These are phyloP conservation scores for Aleurites moluccanus DNA, from an alignment of 441 rosid genomes.

Conservation along the genomic window DNA sequence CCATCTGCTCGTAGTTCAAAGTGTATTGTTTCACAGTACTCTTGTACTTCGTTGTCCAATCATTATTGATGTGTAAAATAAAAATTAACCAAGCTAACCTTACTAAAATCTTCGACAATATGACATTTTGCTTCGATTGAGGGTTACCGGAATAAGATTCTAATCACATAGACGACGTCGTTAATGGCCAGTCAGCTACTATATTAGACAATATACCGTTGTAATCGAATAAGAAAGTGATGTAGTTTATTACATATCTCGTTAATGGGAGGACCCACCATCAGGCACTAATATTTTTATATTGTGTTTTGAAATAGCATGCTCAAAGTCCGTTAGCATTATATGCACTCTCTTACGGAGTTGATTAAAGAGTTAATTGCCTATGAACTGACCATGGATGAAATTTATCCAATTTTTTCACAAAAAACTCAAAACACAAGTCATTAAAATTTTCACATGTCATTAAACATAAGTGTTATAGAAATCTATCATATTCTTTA, in stretches of 20 bases:
- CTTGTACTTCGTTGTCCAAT: constrained; percentile 64
- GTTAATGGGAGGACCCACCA: constrained; percentile 82
- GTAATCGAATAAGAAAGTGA: constrained; percentile 66
- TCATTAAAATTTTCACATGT: no score
- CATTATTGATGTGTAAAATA: constrained; percentile 61
- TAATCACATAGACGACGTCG: constrained; percentile 41
- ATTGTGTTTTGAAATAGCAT: constrained; percentile 58
- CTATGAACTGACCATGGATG: constrained; percentile 44
- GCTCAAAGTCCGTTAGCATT: constrained; percentile 60
- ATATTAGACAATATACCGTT: constrained; percentile 48
- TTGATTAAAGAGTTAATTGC: constrained; percentile 50
- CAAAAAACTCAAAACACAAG: no score
- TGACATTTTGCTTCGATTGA: constrained; percentile 21
- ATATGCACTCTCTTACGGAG: constrained; percentile 53
- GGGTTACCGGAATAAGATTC: constrained; percentile 46
- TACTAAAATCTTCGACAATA: constrained; percentile 41
- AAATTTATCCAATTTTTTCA: no score
- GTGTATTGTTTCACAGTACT: constrained; percentile 58
- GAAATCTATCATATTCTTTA: no score
- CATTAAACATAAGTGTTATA: no score
- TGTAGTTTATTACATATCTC: constrained; percentile 80
- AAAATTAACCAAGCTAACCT: constrained; percentile 72
- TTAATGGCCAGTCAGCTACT: constrained; percentile 49
- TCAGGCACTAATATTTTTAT: constrained; percentile 57
- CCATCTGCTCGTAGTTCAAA: constrained; percentile 60